phyloP scores from a whole-genome alignment of 345 rosid genomes.

The Barbarea vulgaris region DNA sequence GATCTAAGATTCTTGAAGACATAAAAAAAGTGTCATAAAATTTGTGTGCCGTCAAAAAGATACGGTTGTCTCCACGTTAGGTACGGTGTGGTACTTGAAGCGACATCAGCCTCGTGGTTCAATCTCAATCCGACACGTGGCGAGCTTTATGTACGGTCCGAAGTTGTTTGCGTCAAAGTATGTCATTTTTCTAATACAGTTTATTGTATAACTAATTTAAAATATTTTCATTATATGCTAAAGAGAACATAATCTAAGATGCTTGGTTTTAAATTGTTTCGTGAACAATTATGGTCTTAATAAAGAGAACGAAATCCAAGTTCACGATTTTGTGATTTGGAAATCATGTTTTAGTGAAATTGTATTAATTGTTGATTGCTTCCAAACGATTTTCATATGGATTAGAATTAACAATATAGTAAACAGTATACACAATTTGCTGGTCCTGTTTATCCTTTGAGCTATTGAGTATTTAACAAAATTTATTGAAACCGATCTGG shows the following conservation, averaged over 20 bases:
- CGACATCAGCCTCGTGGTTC: conserved; percentile 36
- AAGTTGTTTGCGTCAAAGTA: conserved; percentile 29
- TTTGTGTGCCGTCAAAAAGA: conserved; percentile 34
- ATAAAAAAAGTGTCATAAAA: conserved; percentile 27
- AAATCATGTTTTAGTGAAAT: not conserved
- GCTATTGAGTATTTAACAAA: not conserved
- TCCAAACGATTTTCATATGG: conserved; percentile 5
- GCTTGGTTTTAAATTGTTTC: conserved; percentile 27
- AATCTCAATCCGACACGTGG: conserved; percentile 35
- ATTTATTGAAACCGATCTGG: not conserved
- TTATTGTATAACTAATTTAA: not conserved
- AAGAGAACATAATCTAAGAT: conserved; percentile 39
- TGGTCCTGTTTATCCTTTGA: not conserved
- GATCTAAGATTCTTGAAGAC: conserved; percentile 29
- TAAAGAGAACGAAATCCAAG: conserved; percentile 39
- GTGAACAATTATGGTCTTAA: conserved; percentile 22
- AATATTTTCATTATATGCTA: conserved; percentile 29
- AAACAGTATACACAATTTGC: not conserved
- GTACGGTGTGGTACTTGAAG: conserved; percentile 43
- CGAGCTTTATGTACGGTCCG: conserved; percentile 34
- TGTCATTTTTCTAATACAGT: conserved; percentile 19
- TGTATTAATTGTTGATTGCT: not conserved
- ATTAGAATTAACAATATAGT: not conserved
- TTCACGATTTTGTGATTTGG: conserved; percentile 28
- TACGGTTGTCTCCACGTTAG: conserved; percentile 44